Base-by-base conservation (phyloP, 2,329 filamentous ascomycete species). In the Calonectria pseudoreteaudii region DNA sequence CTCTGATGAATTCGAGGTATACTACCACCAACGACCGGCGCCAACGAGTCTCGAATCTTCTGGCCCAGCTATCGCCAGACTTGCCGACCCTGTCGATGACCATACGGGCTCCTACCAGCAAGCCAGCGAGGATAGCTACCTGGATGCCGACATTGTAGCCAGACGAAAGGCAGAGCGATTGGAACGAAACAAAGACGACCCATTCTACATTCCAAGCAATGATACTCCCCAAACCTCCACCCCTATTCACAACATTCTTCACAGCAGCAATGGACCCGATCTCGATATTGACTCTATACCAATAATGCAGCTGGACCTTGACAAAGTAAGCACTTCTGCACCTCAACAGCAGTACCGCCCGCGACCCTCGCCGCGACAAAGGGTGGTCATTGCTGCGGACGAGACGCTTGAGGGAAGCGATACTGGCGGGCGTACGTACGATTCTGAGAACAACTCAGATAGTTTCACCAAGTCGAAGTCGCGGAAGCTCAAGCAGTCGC, bases 251-350 rank as follows among this genome's bases (percentile, higher is more conserved):
- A 94, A 91, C 76, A 95, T 97, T 71, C 87, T 94, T 4, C 90
- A 91, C 72, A 92, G 89, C 72, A 92, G 91, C 71, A 96, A 96
- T 81, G 93, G 93, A 2, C 92, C 93, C 3, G 93, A 94, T 56
- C 87, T 98, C 11, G 96, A 99, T 82, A 93, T 99, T 53, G 97
- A 99, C 84, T 91, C 95, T 2, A 99, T 99, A 79, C 97, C 97
- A 2, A 96, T 99, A 80, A 97, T 99, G 92, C 93, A 98, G 82
- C 89, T 99, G 60, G 93, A 97, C 75, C 89, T 98, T 10, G 92
- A 93, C 38, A 90, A 89, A 73, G 83, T 89, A 11, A 79, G 82
- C 66, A 79, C 73, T 64, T 75, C 81, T 18, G 71, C 81, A 72
- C 81, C 73, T 76, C 84, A 75, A 36, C 66, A 69, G 26, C 78